Percentiles rank a stretch among this genome's conserved stretches.
Conservation (phyloP, 148 eudicot genomes). For the Camellia lanceoleosa region DNA sequence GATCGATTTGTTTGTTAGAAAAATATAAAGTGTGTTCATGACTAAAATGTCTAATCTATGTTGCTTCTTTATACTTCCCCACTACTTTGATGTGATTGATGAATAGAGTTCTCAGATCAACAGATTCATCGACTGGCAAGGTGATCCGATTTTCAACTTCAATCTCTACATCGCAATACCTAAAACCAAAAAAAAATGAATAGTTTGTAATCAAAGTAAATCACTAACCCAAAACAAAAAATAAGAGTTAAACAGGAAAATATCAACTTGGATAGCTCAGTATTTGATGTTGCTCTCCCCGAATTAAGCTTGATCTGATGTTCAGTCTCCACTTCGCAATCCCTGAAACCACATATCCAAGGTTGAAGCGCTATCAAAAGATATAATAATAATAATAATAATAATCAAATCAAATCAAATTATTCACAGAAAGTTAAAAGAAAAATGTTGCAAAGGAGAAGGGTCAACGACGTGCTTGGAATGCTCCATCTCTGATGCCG, state of each 20-base stretch:
- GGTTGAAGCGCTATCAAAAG: too few relatives aligned
- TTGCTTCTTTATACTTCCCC: neutral
- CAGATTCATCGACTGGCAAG: neutral
- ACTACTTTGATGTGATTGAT: neutral
- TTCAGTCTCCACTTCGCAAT: neutral
- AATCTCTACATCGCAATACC: neutral
- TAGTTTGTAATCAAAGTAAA: too few relatives aligned
- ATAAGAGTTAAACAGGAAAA: too few relatives aligned
- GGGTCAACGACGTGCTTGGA: neutral
- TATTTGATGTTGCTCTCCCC: too few relatives aligned
- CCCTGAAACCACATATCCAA: neutral
- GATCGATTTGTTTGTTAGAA: neutral
- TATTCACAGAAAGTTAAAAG: neutral
- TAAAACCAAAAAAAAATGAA: too few relatives aligned
- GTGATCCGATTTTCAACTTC: neutral
- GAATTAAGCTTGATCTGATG: too few relatives aligned
- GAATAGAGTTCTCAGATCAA: neutral
- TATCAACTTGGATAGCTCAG: too few relatives aligned
- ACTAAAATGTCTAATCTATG: neutral
- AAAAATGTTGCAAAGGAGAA: too few relatives aligned
- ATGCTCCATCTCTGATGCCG: neutral
- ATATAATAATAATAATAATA: too few relatives aligned
- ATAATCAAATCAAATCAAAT: neutral
- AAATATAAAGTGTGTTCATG: neutral
- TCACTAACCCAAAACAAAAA: too few relatives aligned